A percentile compares a stretch with the other conserved stretches of the same genome.
These are phyloP conservation scores for Ballota nigra DNA, from an alignment of 257 asterid genomes.

Conservation along the genomic window DNA sequence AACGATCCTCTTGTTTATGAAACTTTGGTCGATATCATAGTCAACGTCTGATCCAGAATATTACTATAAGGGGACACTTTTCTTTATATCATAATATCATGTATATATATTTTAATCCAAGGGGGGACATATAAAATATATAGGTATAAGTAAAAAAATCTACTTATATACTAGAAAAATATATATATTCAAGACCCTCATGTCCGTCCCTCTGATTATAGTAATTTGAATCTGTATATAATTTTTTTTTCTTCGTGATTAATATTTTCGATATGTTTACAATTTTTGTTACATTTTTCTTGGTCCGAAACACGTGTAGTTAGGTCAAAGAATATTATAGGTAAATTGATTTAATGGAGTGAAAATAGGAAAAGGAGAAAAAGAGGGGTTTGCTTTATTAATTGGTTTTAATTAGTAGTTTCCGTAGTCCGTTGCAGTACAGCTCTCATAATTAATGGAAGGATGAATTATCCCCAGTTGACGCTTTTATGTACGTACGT, in stretches of 20 bases:
- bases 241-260: too few relatives aligned
- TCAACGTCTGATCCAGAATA: too few relatives aligned
- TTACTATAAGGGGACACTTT: too few relatives aligned
- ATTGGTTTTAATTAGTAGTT: not conserved
- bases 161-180: too few relatives aligned
- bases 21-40: not conserved
- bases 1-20: not conserved
- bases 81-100: too few relatives aligned
- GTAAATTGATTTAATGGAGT: not conserved
- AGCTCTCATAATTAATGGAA: not conserved
- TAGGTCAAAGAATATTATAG: not conserved
- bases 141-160: too few relatives aligned
- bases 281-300: not conserved
- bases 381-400: not conserved
- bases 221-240: too few relatives aligned
- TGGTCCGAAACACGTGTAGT: not conserved
- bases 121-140: too few relatives aligned
- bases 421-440: conserved; percentile 29
- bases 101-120: too few relatives aligned
- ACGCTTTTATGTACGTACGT: not conserved
- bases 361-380: not conserved
- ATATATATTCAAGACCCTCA: too few relatives aligned
- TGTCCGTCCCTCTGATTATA: too few relatives aligned
- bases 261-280: too few relatives aligned
- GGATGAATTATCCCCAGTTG: not conserved